Conservation (phyloP, 2,329 filamentous ascomycete genomes). For the Dothistroma septosporum region DNA sequence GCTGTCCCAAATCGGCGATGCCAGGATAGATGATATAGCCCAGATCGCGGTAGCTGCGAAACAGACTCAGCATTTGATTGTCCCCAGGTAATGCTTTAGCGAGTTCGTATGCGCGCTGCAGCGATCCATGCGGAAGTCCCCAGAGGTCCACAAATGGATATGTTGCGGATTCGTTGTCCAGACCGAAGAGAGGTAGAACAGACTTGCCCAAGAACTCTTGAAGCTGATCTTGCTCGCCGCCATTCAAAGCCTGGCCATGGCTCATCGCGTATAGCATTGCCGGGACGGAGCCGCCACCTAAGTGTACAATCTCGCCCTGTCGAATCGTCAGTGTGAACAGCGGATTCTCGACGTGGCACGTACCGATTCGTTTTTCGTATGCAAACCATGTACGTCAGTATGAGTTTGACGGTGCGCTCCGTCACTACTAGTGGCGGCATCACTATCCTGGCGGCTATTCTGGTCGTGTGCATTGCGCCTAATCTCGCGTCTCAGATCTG, state of each 20-base stretch:
- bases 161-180: conserved; percentile 61
- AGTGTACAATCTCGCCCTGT: conserved; percentile 57
- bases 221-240: conserved; percentile 47
- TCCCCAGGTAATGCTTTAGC: conserved; percentile 57
- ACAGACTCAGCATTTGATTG: conserved; percentile 55
- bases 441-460: conserved; percentile 16
- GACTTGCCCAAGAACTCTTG: conserved; percentile 58
- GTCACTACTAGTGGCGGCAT: conserved; percentile 17
- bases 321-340: conserved; percentile 12
- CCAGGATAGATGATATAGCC: conserved; percentile 59
- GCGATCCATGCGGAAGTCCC: conserved; percentile 56
- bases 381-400: conserved; percentile 53
- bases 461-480: conserved; percentile 19
- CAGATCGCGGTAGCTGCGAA: conserved; percentile 55
- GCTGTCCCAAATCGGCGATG: conserved; percentile 52
- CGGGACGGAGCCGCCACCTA: conserved; percentile 59
- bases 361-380: conserved; percentile 52
- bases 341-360: neutral
- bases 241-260: conserved; percentile 36
- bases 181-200: conserved; percentile 58
- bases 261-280: conserved; percentile 55
- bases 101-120: conserved; percentile 55
- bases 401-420: conserved; percentile 30
- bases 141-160: conserved; percentile 64
- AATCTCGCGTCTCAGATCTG: conserved; percentile 39